Evolutionary conservation across 2,329 filamentous ascomycete genomes (phyloP), one percentile per base, ranked within the genome.

Genomic region (Fusarium decemcellulare): DNA sequence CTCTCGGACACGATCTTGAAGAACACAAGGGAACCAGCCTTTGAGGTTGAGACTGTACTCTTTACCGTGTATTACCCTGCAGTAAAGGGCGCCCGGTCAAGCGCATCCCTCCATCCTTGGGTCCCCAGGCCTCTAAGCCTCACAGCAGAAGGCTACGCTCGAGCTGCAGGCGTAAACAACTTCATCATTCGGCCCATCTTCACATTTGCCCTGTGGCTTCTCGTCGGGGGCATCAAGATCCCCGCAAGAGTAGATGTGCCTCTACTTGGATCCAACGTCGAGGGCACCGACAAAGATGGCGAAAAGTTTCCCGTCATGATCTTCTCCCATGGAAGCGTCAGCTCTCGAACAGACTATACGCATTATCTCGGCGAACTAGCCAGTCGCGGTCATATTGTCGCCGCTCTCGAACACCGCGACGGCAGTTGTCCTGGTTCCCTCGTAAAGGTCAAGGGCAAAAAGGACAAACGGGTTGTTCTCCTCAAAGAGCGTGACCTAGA

Each of bases 281-380:
- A 75, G 29, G 48, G 48, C 14, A 37, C 48, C 48, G 48, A 51
- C 8, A 34, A 16, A 8, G 61, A 67, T 6, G 63, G 63, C 14
- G 61, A 72, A 2, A 71, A 75, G 53, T 79, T 83, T 30, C 84
- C 85, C 9, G 77, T 87, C 63, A 75, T 87, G 62, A 75, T 87
- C 68, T 86, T 87, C 71, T 86, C 85, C 6, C 85, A 87, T 66
- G 85, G 85, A 44, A 84, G 84, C 74, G 84, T 83, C 27, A 83
- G 81, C 43, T 84, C 82, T 1, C 76, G 85, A 23, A 85, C 83
- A 2, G 84, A 86, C 71, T 87, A 87, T 74, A 86, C 84, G 0
- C 79, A 85, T 72, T 87, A 83, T 68, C 78, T 85, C 15, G 83
- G 84, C 61, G 83, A 86, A 61, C 77, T 87, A 2, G 85, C 85